Evolutionary conservation across 768 basidiomycete genomes (phyloP), one percentile per base, ranked within the genome.

Genomic region (Gymnopilus junonius): DNA sequence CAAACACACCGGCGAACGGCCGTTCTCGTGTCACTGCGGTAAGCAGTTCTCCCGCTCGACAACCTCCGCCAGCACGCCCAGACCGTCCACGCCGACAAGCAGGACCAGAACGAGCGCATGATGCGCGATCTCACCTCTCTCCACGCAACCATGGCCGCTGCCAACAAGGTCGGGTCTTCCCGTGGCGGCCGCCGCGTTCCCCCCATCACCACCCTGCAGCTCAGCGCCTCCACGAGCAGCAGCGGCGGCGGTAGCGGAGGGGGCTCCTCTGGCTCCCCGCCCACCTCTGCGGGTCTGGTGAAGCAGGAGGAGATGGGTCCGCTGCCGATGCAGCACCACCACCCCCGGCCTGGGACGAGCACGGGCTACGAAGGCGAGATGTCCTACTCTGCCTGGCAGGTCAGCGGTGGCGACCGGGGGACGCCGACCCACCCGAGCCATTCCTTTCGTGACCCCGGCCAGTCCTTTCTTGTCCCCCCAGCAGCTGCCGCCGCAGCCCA

Each of bases 1-100:
- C 68, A 98, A 98, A 85, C 97, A 99, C 77, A 98, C 97, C 4
- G 97, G 97, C 65, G 97, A 98, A 74, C 89, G 95, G 20, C 97
- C 97, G 17, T 99, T 99, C 77, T 87, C 89, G 40, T 99, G 97
- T 72, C 96, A 98, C 74, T 99, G 97, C 80, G 86, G 89, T 12
- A 96, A 97, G 76, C 91, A 96, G 67, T 98, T 98, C 74, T 95
- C 94, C 5, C 89, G 97, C 89, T 99, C 73, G 97, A 99, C 78
- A 99, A 99, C 72, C 85, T 99, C 2, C 89, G 97, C 48, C 97
- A 99, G 74, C 97, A 99, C 75, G 94, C 95, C 0, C 93, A 96
- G 82, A 97, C 96, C 5, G 95, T 97, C 1, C 97, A 99, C 71
- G 89, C 94, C n/a, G 95, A 97, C 74, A 93, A 94, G 80, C 87